Evolutionary conservation across 331 rosid genomes (phyloP).

Genomic region (Stylosanthes scabra): DNA sequence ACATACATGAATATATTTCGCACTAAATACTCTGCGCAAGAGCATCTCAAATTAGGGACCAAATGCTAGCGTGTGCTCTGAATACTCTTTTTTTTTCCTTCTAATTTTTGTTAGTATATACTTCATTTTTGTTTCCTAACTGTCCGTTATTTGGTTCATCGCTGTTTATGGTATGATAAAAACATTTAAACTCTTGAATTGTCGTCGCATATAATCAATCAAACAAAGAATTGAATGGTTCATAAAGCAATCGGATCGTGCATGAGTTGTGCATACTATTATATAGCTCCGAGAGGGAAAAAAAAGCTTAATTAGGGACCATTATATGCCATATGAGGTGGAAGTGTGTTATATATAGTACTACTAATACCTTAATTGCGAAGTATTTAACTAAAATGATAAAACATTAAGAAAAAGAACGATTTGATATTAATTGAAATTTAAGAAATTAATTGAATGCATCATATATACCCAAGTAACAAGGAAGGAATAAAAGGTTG

Average conservation of each 20-base stretch:
- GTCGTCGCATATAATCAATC: constrained; percentile 12
- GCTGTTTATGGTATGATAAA: neutral
- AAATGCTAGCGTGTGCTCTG: neutral
- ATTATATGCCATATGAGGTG: too few relatives aligned
- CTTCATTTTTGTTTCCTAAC: neutral
- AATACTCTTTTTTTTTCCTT: neutral
- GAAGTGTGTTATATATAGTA: too few relatives aligned
- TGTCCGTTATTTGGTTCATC: constrained; percentile 21
- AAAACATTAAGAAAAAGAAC: too few relatives aligned
- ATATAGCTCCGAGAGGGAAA: too few relatives aligned
- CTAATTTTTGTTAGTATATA: neutral
- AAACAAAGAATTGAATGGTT: neutral
- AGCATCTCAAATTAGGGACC: neutral
- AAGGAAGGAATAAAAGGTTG: neutral
- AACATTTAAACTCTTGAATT: neutral
- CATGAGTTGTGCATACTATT: neutral
- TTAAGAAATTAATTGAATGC: too few relatives aligned
- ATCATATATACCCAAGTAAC: neutral
- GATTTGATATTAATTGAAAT: too few relatives aligned
- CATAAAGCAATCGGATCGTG: too few relatives aligned
- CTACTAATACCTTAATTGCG: too few relatives aligned
- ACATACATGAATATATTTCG: neutral
- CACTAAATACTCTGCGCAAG: neutral
- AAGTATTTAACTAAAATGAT: too few relatives aligned
- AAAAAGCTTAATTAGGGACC: too few relatives aligned